Evolutionary conservation across 2,329 filamentous ascomycete species (phyloP).

Genomic region (Alternaria dauci): DNA sequence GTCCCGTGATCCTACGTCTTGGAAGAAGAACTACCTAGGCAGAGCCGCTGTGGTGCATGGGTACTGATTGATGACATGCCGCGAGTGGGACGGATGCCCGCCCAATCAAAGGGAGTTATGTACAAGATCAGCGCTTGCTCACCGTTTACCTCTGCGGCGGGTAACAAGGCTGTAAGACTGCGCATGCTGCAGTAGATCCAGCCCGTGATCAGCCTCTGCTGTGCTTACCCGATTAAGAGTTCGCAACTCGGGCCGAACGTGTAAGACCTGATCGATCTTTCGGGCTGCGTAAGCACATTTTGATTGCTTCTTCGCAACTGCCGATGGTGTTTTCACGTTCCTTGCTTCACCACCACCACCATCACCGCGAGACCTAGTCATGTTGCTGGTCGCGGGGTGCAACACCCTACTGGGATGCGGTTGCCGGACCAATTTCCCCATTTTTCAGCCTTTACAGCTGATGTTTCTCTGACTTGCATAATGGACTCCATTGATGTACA

Average conservation of each 20-base stretch:
- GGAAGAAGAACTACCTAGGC: conserved; percentile 5
- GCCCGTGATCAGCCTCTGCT: conserved; percentile 1
- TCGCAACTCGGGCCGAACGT: conserved; percentile 13
- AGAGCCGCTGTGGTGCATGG: conserved; percentile 11
- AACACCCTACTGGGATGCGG: background rate
- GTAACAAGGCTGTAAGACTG: conserved; percentile 16
- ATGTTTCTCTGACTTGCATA: conserved; percentile 5
- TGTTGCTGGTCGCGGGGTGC: conserved; percentile 6
- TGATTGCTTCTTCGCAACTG: conserved; percentile 8
- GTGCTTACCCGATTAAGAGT: conserved; percentile 10
- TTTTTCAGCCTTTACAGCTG: conserved; percentile 2
- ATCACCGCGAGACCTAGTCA: conserved; percentile 12
- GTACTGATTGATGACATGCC: conserved; percentile 17
- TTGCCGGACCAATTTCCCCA: conserved; percentile 6
- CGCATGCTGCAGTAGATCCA: conserved; percentile 12
- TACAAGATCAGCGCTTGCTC: conserved; percentile 8
- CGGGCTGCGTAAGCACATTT: conserved; percentile 1
- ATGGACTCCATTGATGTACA: conserved; percentile 4
- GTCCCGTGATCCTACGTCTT: conserved; percentile 9
- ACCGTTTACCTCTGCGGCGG: conserved; percentile 20
- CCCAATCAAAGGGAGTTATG: conserved; percentile 11
- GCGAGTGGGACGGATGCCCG: background rate
- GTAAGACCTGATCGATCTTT: conserved; percentile 2
- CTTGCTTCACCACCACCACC: conserved; percentile 5
- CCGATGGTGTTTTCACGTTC: conserved; percentile 3